phyloP scores from a whole-genome alignment of 768 basidiomycete species.

The Tricholomella constricta region DNA sequence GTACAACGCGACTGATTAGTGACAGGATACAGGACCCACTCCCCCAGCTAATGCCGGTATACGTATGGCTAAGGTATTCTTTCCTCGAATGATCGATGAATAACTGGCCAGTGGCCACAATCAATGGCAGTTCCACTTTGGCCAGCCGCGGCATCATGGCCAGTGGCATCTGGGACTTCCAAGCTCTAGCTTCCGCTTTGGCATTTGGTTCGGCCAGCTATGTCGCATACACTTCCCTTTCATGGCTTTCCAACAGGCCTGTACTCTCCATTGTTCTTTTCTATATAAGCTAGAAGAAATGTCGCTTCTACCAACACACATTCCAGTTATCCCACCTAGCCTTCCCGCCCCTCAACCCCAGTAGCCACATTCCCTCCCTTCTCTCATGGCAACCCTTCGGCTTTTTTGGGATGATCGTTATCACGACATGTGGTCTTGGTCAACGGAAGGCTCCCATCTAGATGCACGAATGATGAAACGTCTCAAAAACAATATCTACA shows the following conservation, averaged over 20 bases:
- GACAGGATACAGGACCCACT: too few species aligned
- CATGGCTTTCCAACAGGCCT: not conserved
- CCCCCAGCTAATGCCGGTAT: too few species aligned
- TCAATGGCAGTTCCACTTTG: too few species aligned
- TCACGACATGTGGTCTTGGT: slow-evolving; percentile 32
- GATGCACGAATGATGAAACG: slow-evolving; percentile 23
- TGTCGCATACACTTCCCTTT: not conserved
- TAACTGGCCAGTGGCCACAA: too few species aligned
- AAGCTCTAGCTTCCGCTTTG: not conserved
- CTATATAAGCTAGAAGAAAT: not conserved
- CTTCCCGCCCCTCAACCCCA: not conserved
- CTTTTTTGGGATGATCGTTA: slow-evolving; percentile 23
- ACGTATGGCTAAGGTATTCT: too few species aligned
- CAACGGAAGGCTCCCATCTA: slow-evolving; percentile 17
- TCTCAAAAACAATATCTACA: slow-evolving; percentile 21
- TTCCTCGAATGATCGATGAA: too few species aligned
- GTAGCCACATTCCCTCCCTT: not conserved
- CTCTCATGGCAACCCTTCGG: slow-evolving; percentile 30
- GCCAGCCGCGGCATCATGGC: too few species aligned
- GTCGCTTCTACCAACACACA: not conserved
- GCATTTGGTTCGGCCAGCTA: not conserved
- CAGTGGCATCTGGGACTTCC: too few species aligned
- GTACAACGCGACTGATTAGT: too few species aligned
- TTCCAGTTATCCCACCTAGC: not conserved
- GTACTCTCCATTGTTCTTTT: slow-evolving; percentile 5